Percentiles rank a stretch among this genome's conserved stretches.
These are phyloP conservation scores for Aspergillus incahuasiensis DNA, from an alignment of 495 filamentous ascomycete genomes.

Conservation along the genomic window DNA sequence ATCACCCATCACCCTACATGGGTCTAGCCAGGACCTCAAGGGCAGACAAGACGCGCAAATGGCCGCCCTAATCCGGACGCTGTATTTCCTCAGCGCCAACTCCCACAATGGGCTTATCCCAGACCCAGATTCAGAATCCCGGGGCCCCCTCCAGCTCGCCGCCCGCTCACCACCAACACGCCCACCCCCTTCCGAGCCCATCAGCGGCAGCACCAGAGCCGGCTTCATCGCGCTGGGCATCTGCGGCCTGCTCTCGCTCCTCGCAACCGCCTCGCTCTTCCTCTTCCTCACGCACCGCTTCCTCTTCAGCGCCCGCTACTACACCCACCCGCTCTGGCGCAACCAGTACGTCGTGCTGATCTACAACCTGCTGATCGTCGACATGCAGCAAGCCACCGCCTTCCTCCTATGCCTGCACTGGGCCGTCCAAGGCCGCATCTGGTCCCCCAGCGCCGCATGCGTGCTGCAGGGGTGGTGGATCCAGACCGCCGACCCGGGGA, in stretches of 20 bases:
- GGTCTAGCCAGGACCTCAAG: too few relatives aligned
- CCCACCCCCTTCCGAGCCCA: neutral
- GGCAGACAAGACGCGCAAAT: neutral
- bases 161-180: neutral
- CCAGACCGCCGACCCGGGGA: slow-evolving; percentile 62
- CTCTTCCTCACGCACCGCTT: slow-evolving; percentile 54
- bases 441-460: slow-evolving; percentile 54
- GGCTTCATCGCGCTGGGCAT: slow-evolving; percentile 54
- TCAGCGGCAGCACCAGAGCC: slow-evolving; percentile 20
- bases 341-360: slow-evolving; percentile 74
- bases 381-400: slow-evolving; percentile 63
- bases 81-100: neutral
- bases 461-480: slow-evolving; percentile 69
- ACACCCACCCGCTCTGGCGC: slow-evolving; percentile 31
- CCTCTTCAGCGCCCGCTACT: slow-evolving; percentile 49
- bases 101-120: neutral
- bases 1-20: too few relatives aligned
- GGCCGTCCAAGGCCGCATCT: slow-evolving; percentile 46
- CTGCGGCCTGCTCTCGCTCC: slow-evolving; percentile 53
- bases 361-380: slow-evolving; percentile 69
- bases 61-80: neutral
- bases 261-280: slow-evolving; percentile 48
- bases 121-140: neutral
- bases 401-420: slow-evolving; percentile 63
- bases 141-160: neutral